Base-by-base conservation (phyloP, 2,329 filamentous ascomycete species). In the Grosmannia penicillata region DNA sequence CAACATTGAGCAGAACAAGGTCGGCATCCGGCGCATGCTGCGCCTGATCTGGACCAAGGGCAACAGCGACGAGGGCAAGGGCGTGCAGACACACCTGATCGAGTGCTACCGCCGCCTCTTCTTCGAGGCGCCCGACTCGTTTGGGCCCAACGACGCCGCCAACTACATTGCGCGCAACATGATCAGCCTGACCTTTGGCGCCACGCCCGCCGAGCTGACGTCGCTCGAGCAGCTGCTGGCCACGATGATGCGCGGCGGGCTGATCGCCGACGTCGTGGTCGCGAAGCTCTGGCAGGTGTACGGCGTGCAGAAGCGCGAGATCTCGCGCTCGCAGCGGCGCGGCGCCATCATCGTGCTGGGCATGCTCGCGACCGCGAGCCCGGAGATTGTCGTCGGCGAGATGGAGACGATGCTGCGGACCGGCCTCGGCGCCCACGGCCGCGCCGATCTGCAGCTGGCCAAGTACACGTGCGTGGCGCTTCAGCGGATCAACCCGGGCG, bases 1-100 rank as follows among this genome's bases (percentile, higher is more conserved):
- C 68, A 91, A 93, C 56, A 80, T 98, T 42, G 83, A 95, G 56
- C 84, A 91, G 48, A 86, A 93, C 53, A 87, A 93, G 56, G 63
- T 80, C 28, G 91, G 93, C 41, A 96, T 98, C 52, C 75, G 89
- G 42, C 80, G 86, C 41, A 98, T 98, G 91, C 69, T 98, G 45
- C 79, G 89, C 38, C 68, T 98, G 17, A 98, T 98, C 56, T 98
- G 91, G 91, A 98, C 91, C 46, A 98, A 98, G 61, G 89, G 91
- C 49, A 98, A 96, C 60, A 96, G 86, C 51, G 91, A 98, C 52
- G 93, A 98, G 66, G 91, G 93, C 51, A 98, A 96, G 61, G 91
- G 91, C 40, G 87, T 98, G 3, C 93, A 98, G 55, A 83, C 82
- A 3, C 91, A 98, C 58, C 69, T 98, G 23, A 94, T 98, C 47